phyloP scores from a whole-genome alignment of 768 basidiomycete species.

The Amanita pallidorosea region DNA sequence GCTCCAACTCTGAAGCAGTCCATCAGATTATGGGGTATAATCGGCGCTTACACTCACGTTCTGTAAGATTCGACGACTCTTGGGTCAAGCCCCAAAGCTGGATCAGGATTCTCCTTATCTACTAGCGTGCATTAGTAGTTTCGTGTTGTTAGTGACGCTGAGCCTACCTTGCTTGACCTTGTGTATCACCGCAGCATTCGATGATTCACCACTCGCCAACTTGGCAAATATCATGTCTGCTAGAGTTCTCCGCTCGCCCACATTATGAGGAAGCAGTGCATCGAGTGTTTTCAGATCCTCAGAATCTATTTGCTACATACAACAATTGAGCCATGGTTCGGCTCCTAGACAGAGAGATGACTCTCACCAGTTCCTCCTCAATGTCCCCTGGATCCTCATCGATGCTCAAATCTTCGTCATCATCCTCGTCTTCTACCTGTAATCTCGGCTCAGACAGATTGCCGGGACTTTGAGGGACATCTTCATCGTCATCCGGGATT shows the following conservation, averaged over 20 bases:
- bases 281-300: slow-evolving; percentile 83
- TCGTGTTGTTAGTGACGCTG: background rate
- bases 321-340: slow-evolving; percentile 7
- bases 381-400: slow-evolving; percentile 37
- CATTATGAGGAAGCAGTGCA: slow-evolving; percentile 63
- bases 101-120: slow-evolving; percentile 57
- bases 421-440: background rate
- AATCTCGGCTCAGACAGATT: slow-evolving; percentile 1
- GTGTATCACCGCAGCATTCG: slow-evolving; percentile 43
- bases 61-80: slow-evolving; percentile 89
- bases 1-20: slow-evolving; percentile 56
- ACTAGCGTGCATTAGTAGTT: background rate
- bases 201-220: slow-evolving; percentile 56
- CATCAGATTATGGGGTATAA: slow-evolving; percentile 2
- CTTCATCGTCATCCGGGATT: slow-evolving; percentile 48
- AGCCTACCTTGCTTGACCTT: slow-evolving; percentile 49
- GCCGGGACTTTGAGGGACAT: slow-evolving; percentile 27
- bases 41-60: slow-evolving; percentile 45
- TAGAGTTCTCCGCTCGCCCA: slow-evolving; percentile 70
- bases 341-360: background rate
- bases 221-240: slow-evolving; percentile 98
- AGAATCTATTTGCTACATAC: slow-evolving; percentile 74
- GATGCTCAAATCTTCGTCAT: background rate
- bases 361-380: slow-evolving; percentile 52
- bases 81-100: slow-evolving; percentile 81